Evolutionary conservation across 805 yeast species (phyloP).

Genomic region (Candida dendrica): DNA sequence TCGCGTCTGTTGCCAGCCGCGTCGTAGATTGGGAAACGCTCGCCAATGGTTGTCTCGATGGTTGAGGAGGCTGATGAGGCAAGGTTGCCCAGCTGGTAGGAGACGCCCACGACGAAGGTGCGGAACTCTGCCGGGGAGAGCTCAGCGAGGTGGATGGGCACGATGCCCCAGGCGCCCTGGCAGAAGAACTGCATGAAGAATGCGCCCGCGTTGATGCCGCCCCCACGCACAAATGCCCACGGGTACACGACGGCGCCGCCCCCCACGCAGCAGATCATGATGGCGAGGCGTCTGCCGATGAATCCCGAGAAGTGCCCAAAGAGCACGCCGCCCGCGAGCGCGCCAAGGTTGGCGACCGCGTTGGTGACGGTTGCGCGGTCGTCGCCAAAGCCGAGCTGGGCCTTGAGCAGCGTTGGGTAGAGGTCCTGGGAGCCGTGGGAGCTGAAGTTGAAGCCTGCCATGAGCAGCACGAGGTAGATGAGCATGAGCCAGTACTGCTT

Average conservation of each 20-base stretch:
- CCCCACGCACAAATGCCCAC: constrained; percentile 44
- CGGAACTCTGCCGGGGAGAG: constrained; percentile 57
- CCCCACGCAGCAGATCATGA: constrained; percentile 41
- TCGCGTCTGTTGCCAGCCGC: constrained; percentile 22
- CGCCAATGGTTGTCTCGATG: constrained; percentile 60
- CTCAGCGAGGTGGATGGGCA: constrained; percentile 56
- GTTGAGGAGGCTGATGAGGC: constrained; percentile 63
- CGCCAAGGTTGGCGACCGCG: constrained; percentile 53
- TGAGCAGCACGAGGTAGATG: constrained; percentile 47
- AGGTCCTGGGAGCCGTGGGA: constrained; percentile 62
- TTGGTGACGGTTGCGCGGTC: constrained; percentile 48
- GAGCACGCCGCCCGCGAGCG: constrained; percentile 46
- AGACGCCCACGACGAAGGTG: constrained; percentile 54
- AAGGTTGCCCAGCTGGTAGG: constrained; percentile 65
- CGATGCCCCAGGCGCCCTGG: constrained; percentile 67
- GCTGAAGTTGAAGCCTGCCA: constrained; percentile 59
- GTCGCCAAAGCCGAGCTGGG: constrained; percentile 34
- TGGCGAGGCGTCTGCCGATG: constrained; percentile 47
- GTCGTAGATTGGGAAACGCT: constrained; percentile 37
- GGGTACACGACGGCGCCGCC: constrained; percentile 63
- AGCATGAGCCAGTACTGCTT: constrained; percentile 52
- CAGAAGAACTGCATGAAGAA: constrained; percentile 58
- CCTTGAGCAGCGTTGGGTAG: constrained; percentile 46
- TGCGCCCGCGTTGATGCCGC: constrained; percentile 49
- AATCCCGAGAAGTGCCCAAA: constrained; percentile 51